Base-by-base conservation (phyloP, 2,329 filamentous ascomycete genomes). In the Metarhizium sp. region DNA sequence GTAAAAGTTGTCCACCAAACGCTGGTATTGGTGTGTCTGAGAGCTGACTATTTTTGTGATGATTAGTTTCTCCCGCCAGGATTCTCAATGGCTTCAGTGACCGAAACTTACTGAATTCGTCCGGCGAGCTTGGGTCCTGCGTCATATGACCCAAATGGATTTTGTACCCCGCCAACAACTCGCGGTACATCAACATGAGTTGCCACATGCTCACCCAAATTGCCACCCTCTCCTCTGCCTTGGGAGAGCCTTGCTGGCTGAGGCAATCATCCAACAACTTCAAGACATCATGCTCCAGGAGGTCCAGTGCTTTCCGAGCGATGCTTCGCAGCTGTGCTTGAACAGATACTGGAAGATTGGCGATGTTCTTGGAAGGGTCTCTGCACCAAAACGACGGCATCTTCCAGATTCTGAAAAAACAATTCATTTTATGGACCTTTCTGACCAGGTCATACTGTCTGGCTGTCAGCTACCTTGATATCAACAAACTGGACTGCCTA, bases 171-270 rank as follows among this genome's bases (percentile, higher is more conserved):
- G 60, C 57, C 55, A 70, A 64, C 50, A 78, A 63, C 53, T 78
- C 73, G 25, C 72, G 71, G 58, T 79, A 78, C 60, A 77, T 72
- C 45, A 78, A 67, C 47, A 79, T 73, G 55, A 78, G 63, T 58
- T 78, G 74, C 75, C 77, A 78, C 63, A 78, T 63, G 61, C 71
- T 73, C 16, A 70, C 73, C 75, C 76, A 79, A 25, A 78, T 61
- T n/a, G 72, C 70, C 56, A 77, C 63, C 51, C 69, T 70, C 52
- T 75, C 74, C 14, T 72, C 63, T 1, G 64, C 58, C 60, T 70
- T 68, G 13, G 73, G 68, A 29, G 73, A 66, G 11, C 67, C 66
- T 51, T 72, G 66, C 50, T 74, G 73, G 6, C 64, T 62, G 36
- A 75, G 63, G 45, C 66, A 69, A 32, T 70, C 69, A 52, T 75